Percentiles rank a stretch among this genome's conserved stretches.
Conservation (phyloP, 2,329 filamentous ascomycete genomes). For the Stachybotrys chlorohalonatus region DNA sequence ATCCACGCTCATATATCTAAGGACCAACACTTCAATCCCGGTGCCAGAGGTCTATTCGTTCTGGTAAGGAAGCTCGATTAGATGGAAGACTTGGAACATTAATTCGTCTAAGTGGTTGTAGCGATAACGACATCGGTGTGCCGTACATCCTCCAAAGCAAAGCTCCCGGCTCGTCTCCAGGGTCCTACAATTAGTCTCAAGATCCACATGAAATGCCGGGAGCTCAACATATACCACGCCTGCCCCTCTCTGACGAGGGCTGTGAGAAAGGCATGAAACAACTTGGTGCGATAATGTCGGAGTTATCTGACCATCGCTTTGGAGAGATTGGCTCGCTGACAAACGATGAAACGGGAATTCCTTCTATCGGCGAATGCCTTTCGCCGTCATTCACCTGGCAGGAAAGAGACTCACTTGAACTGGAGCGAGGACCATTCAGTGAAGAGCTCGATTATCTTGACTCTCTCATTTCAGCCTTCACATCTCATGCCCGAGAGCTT, state of each 20-base stretch:
- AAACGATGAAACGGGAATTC: conserved; percentile 5
- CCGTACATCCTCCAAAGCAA: conserved; percentile 15
- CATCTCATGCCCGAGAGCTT: conserved; percentile 13
- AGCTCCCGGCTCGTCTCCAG: conserved; percentile 8
- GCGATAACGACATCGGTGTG: conserved; percentile 10
- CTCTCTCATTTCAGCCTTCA: conserved; percentile 13
- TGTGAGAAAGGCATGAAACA: conserved; percentile 10
- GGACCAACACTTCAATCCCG: conserved; percentile 6
- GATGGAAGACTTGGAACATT: background rate
- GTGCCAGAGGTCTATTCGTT: conserved; percentile 12
- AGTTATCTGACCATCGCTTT: conserved; percentile 8
- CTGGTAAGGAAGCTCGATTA: conserved; percentile 4
- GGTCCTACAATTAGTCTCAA: conserved; percentile 9
- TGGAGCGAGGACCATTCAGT: conserved; percentile 16
- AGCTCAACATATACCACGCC: conserved; percentile 4
- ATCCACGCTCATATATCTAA: conserved; percentile 9
- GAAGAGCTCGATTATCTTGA: conserved; percentile 13
- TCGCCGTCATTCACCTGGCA: conserved; percentile 11
- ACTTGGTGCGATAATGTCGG: conserved; percentile 8
- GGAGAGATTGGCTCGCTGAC: conserved; percentile 14
- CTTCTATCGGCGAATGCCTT: conserved; percentile 12
- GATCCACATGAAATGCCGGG: background rate
- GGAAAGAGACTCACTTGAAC: conserved; percentile 11
- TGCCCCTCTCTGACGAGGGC: conserved; percentile 8
- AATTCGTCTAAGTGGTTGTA: conserved; percentile 4